Base-by-base conservation (phyloP, 495 filamentous ascomycete species). In the Hypoxylon fragiforme region DNA sequence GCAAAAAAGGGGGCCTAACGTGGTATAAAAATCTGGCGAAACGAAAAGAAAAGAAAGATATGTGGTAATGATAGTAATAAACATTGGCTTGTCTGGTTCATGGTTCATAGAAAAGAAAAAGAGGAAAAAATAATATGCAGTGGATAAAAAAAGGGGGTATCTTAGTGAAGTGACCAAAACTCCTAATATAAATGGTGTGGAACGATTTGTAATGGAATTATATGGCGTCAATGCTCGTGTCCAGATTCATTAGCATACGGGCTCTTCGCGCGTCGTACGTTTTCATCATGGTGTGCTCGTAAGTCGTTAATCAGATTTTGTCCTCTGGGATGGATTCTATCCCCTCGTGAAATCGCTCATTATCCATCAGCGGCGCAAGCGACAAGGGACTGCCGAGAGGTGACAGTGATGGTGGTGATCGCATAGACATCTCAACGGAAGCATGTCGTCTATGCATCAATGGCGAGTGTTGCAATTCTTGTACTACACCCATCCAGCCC, bases 401-500 rank as follows among this genome's bases (percentile, higher is more conserved):
- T 16, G 65, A 60, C 44, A 62, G 38, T 7, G 54, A 44, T 28
- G 57, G 54, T 11, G 65, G 48, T 22, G 65, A 60, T 35, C 62
- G 54, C 75, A 79, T 75, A 26, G 75, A 62, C 52, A 61, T 65
- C 58, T 82, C 79, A 55, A 80, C 76, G 14, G 73, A 78, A 3
- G 77, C 74, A 48, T 79, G 79, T 39, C 79, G 69, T 46, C 75
- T 73, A 20, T 73, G 73, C 64, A 82, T 69, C 47, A 75, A 41
- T 0, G 79, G 79, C 11, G 73, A 77, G 37, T 61, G 72, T 56
- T 82, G 78, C 13, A 82, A 58, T 44, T 82, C 79, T 22, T 70
- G 64, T 24, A 82, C 73, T 8, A 82, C 79, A 11, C 78, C 78
- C 3, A 72, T 75, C 79, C 79, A 82, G 24, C 77, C 77, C 43